Evolutionary conservation across 805 yeast species (phyloP), one percentile per base, ranked within the genome.

Genomic region (Sugiyamaella valdiviana): DNA sequence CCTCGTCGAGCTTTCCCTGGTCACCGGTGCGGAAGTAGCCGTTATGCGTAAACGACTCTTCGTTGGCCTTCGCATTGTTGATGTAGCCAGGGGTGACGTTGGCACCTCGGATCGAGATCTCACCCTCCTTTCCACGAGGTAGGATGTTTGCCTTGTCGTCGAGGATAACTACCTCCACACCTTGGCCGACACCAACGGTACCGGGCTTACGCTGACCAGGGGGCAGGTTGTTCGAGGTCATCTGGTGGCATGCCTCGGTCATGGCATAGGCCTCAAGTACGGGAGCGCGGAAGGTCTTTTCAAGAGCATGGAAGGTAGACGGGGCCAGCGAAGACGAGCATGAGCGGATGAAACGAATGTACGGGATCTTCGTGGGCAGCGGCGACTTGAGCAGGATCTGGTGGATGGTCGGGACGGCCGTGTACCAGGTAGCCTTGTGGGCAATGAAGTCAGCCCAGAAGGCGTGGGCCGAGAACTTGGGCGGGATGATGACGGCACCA

Each of bases 221-320:
- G 35, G 86, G 85, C 38, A 82, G 64, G 54, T 77, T 74, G 63
- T 83, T 83, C 2, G 88, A 81, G 9, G 85, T 79, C 82, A 83
- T 83, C 63, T 83, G 88, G 63, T 83, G 89, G n/a, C 85, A 74
- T 1, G 86, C 86, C 61, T 83, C 90, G 1, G 89, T 83, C 87
- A 83, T 82, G 3, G 88, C 89, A 59, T 83, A 83, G 0, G 89
- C 89, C 62, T 83, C 90, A 14, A 82, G 60, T 0, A 83, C 88
- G 0, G 88, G 88, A 0, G 85, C 83, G 6, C 74, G 66, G 62
- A 83, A 78, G 24, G 72, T 69, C 42, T 65, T 51, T 56, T 83
- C 89, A 42, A 83, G 68, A 61, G 74, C 71, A 46, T 69, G 69
- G 68, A 83, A 77, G 5, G 80, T 80, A 1, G 80, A 63, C 1